Base-by-base conservation (phyloP, 2,329 filamentous ascomycete genomes). In the Aspergillus quadricinctus region DNA sequence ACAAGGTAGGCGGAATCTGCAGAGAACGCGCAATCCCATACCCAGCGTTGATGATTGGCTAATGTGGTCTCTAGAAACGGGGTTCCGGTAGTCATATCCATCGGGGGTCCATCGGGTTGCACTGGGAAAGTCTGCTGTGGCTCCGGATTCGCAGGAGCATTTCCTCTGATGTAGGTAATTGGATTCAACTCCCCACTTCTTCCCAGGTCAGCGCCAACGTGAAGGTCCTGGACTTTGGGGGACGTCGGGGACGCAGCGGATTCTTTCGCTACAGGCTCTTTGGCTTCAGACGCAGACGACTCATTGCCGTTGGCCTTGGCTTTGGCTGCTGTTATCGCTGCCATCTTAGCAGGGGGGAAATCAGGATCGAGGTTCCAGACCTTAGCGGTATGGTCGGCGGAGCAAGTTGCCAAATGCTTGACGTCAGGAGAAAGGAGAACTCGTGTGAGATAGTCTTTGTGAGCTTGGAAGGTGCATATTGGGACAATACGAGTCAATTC, bases 11-110 rank as follows among this genome's bases (percentile, higher is more conserved):
- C 92, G 35, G 88, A 92, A 72, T 97, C 92, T 27, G 92, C 92
- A 59, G 89, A 93, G 75, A 97, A 97, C 0, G 92, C 92, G 68
- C 92, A 97, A 73, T 97, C 92, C 92, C 92, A 97, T 1, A 97
- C 92, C 92, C 92, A 97, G 53, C 92, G 87, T 76, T 97, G 92
- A 75, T 97, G 92, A 54, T 89, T 90, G 23, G 89, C 89, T 1
- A 97, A 83, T 1, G 91, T 95, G 2, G 91, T 92, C 74, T 96
- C 90, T 21, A 96, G 83, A 9, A 88, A 88, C 64, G 94, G 45
- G 80, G 87, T 72, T 81, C 83, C 8, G 70, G 75, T 67, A 69
- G 72, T 63, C 50, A 74, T 67, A 61, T 77, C 68, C 63, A 77
- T 75, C 45, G 73, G 75, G 14, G 73, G 73, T 2, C 71, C 73